Percentiles rank a stretch among this genome's conserved stretches.
phyloP scores from a whole-genome alignment of 2,329 filamentous ascomycete genomes.

The Aspergillus unguis region DNA sequence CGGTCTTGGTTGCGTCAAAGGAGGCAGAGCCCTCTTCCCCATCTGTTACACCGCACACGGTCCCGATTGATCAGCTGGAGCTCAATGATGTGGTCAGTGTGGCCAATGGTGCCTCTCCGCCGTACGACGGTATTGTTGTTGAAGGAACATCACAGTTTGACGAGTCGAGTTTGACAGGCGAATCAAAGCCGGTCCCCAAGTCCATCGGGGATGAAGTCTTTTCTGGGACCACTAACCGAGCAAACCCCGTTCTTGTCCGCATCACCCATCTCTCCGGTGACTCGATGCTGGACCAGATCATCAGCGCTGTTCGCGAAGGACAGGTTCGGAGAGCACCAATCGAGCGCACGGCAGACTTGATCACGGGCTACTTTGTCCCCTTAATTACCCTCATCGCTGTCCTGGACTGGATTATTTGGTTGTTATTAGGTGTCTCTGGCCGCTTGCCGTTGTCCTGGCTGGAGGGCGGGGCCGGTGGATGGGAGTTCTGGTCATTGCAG shows the following conservation, averaged over 20 bases:
- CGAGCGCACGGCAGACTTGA: constrained; percentile 46
- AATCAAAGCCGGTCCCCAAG: constrained; percentile 47
- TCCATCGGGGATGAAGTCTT: constrained; percentile 41
- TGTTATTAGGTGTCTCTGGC: constrained; percentile 44
- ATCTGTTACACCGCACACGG: constrained; percentile 32
- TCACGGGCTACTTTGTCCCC: constrained; percentile 50
- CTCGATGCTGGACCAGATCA: constrained; percentile 51
- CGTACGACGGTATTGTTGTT: constrained; percentile 69
- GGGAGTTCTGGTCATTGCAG: constrained; percentile 56
- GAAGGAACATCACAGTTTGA: constrained; percentile 67
- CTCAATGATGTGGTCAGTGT: constrained; percentile 71
- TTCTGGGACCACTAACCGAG: constrained; percentile 48
- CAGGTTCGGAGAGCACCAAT: constrained; percentile 49
- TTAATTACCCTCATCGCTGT: constrained; percentile 49
- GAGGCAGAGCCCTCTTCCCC: constrained; percentile 1
- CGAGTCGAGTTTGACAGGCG: constrained; percentile 78
- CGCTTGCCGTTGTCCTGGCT: constrained; percentile 49
- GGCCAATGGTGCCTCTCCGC: constrained; percentile 75
- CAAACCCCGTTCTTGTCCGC: constrained; percentile 42
- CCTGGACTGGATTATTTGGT: constrained; percentile 47
- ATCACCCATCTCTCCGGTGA: constrained; percentile 46
- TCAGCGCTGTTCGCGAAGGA: constrained; percentile 48
- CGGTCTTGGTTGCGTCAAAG: constrained; percentile 57
- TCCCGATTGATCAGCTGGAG: constrained; percentile 68
- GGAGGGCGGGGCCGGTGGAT: constrained; percentile 45